Conservation (phyloP, 208 protist genomes). For the Wallacemonas sp. region DNA sequence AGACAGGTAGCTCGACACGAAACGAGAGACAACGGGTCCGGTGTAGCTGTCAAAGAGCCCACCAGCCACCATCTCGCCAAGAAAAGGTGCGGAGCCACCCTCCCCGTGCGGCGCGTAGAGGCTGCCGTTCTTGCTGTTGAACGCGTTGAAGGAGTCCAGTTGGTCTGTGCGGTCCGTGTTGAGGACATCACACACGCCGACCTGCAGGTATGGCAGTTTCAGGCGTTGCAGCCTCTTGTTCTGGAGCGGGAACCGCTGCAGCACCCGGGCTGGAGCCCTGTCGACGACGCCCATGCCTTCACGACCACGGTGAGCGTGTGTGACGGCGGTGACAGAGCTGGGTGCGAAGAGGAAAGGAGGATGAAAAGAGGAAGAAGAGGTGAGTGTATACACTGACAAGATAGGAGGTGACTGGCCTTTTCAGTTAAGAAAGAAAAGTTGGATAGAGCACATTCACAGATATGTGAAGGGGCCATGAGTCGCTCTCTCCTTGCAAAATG, state of each 20-base stretch:
- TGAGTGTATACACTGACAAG: too few species aligned
- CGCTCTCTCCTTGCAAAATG: too few species aligned
- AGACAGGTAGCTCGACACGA: slow-evolving; percentile 50
- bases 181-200: slow-evolving; percentile 82
- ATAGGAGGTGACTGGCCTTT: too few species aligned
- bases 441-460: too few species aligned
- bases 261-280: not conserved
- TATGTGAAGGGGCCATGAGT: too few species aligned
- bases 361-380: not conserved
- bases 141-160: slow-evolving; percentile 64
- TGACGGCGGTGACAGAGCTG: not conserved
- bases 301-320: not conserved
- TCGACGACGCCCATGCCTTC: not conserved
- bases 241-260: slow-evolving; percentile 68
- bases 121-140: slow-evolving; percentile 58
- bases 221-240: slow-evolving; percentile 75
- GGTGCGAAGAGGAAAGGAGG: not conserved
- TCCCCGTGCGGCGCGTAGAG: slow-evolving; percentile 10
- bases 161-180: slow-evolving; percentile 49
- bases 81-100: slow-evolving; percentile 11
- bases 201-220: slow-evolving; percentile 49
- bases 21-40: slow-evolving; percentile 37
- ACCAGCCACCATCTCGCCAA: slow-evolving; percentile 62
- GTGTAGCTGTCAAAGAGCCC: slow-evolving; percentile 78
- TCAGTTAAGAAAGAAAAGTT: too few species aligned